Percentiles rank a stretch among this genome's conserved stretches.
Evolutionary conservation across 2,329 filamentous ascomycete species (phyloP).

Genomic region (Aspergillus sp.): DNA sequence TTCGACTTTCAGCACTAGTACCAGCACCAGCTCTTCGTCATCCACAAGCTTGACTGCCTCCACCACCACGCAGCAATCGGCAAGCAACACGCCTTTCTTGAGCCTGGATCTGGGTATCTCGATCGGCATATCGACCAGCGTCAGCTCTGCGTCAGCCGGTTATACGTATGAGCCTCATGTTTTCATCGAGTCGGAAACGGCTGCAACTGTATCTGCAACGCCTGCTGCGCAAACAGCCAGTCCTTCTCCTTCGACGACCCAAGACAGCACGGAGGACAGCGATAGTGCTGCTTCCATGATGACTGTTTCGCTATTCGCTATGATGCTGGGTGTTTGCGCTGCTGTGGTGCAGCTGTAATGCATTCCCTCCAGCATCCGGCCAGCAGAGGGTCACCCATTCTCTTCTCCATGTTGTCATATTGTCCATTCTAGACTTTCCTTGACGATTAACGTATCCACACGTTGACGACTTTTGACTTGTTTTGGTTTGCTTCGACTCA

Average conservation of each 20-base stretch:
- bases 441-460: constrained; percentile 3
- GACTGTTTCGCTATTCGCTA: constrained; percentile 12
- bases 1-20: constrained; percentile 7
- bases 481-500: neutral
- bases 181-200: constrained; percentile 17
- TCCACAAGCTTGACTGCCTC: constrained; percentile 7
- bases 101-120: constrained; percentile 11
- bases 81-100: constrained; percentile 12
- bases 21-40: constrained; percentile 7
- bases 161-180: constrained; percentile 25
- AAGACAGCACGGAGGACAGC: neutral
- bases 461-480: constrained; percentile 5
- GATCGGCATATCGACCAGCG: constrained; percentile 9
- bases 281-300: constrained; percentile 7
- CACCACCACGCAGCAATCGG: constrained; percentile 6
- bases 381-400: too few relatives aligned
- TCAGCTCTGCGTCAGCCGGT: constrained; percentile 16
- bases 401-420: neutral
- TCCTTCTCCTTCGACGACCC: constrained; percentile 2
- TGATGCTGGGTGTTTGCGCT: constrained; percentile 13
- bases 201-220: constrained; percentile 1
- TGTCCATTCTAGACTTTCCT: constrained; percentile 5
- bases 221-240: constrained; percentile 2
- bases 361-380: neutral
- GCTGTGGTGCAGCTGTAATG: constrained; percentile 5